These are phyloP conservation scores for Syzygium syzygioides DNA, from an alignment of 441 rosid species.

Conservation along the genomic window DNA sequence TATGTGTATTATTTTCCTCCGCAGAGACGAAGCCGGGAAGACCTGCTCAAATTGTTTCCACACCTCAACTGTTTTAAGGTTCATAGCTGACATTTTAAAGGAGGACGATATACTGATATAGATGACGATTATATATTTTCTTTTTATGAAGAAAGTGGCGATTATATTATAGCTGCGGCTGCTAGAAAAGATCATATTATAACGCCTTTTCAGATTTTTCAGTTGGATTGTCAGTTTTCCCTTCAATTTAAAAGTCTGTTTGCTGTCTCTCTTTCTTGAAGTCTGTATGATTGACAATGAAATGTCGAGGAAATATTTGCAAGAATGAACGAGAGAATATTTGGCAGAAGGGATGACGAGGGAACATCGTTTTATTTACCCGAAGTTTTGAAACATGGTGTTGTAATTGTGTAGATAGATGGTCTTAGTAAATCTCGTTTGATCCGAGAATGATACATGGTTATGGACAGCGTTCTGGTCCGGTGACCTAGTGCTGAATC, in stretches of 20 bases:
- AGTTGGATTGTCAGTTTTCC: neutral
- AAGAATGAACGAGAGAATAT: neutral
- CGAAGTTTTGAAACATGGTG: neutral
- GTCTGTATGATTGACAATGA: neutral
- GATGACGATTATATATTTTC: neutral
- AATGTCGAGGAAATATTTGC: neutral
- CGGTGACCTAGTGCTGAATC: neutral
- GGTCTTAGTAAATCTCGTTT: neutral
- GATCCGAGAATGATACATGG: neutral
- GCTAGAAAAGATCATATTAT: neutral
- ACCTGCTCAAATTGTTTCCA: slow-evolving; percentile 71
- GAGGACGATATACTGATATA: neutral
- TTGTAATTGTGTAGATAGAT: neutral
- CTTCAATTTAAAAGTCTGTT: neutral
- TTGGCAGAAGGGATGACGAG: neutral
- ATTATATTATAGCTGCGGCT: neutral
- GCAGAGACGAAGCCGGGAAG: slow-evolving; percentile 66
- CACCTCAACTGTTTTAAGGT: slow-evolving; percentile 75
- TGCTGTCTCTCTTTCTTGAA: neutral
- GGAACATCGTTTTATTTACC: neutral
- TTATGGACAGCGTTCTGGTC: neutral
- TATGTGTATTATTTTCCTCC: neutral
- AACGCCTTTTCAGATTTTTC: neutral
- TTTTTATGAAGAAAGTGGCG: neutral
- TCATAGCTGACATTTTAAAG: slow-evolving; percentile 46